Base-by-base conservation (phyloP, 768 basidiomycete species). In the Hericium rajendrae region DNA sequence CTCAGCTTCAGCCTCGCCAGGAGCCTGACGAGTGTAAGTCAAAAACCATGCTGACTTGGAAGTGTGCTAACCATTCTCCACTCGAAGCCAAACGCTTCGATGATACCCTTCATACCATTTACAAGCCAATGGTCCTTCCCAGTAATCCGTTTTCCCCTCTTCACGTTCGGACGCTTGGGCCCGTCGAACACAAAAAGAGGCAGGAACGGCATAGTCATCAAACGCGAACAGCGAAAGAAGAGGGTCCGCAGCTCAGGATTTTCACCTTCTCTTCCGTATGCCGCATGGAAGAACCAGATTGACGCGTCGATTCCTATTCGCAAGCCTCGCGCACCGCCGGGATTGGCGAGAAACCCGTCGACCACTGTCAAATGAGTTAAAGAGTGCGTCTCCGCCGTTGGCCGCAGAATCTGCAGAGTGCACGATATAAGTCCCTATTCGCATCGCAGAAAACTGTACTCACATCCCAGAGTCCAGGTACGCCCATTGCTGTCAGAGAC, bases 181-280 rank as follows among this genome's bases (percentile, higher is more conserved):
- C 93, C 93, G 70, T 97, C 92, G 66, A 95, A 97, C 4, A 95
- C 89, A 68, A 95, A 94, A 12, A 97, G 78, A 0, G 91, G 91
- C 11, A 93, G 77, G 61, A 95, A 83, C 0, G 93, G 91, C 5
- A 84, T 78, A 56, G 78, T 80, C 69, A 90, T 81, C 2, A 97
- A 78, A 22, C 81, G 82, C 40, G 85, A 83, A 68, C 91, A 91
- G 48, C 89, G 86, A 70, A 92, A 94, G 74, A 94, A 87, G 6
- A 88, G 73, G 0, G 88, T 93, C 26, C 91, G 76, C 9, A 94
- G 75, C 55, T 91, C 88, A 8, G 92, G 92, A 58, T 94, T 94
- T 68, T 93, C 89, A 12, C 91, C 92, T 63, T 88, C 86, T 56
- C 71, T 74, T 12, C 86, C 85, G 61, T 87, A 81, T 22, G 85